Percentiles rank a stretch among this genome's conserved stretches.
Conservation (phyloP, 345 rosid species). For the Arabidopsis suecica region DNA sequence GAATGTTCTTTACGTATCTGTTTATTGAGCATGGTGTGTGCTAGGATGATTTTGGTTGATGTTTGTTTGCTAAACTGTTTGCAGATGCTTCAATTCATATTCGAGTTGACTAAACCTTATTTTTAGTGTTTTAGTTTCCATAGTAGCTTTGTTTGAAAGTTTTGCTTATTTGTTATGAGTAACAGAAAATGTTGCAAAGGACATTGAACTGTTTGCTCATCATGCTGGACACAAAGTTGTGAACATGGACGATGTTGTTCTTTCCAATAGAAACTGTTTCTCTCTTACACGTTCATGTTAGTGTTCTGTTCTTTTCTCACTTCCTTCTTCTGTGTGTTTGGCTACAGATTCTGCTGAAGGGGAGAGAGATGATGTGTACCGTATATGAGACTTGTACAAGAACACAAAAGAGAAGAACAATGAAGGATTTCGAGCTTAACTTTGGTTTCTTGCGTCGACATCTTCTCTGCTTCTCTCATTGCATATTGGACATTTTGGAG, state of each 20-base stretch:
- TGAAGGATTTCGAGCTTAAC: too few species aligned
- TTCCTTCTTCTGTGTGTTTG: slow-evolving; percentile 4
- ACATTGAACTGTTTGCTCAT: slow-evolving; percentile 82
- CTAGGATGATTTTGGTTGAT: background rate
- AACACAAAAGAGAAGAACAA: too few species aligned
- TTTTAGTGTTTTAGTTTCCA: background rate
- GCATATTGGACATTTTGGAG: too few species aligned
- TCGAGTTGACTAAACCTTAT: background rate
- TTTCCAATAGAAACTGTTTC: slow-evolving; percentile 55
- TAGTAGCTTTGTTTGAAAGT: slow-evolving; percentile 13
- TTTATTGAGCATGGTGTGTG: background rate
- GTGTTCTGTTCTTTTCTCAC: background rate
- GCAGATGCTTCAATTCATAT: background rate
- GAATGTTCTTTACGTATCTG: too few species aligned
- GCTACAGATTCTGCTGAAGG: slow-evolving; percentile 78
- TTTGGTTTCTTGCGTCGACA: too few species aligned
- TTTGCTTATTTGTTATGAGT: slow-evolving; percentile 2
- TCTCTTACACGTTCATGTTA: too few species aligned
- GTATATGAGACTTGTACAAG: too few species aligned
- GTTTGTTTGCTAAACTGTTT: slow-evolving; percentile 30
- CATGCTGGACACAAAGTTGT: slow-evolving; percentile 91
- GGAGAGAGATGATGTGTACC: too few species aligned
- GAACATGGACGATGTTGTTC: slow-evolving; percentile 83
- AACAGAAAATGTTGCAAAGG: slow-evolving; percentile 80
- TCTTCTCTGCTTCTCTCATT: too few species aligned